phyloP scores from a whole-genome alignment of 192 early-diverging fungal genomes.

The Irineochytrium annulatum region DNA sequence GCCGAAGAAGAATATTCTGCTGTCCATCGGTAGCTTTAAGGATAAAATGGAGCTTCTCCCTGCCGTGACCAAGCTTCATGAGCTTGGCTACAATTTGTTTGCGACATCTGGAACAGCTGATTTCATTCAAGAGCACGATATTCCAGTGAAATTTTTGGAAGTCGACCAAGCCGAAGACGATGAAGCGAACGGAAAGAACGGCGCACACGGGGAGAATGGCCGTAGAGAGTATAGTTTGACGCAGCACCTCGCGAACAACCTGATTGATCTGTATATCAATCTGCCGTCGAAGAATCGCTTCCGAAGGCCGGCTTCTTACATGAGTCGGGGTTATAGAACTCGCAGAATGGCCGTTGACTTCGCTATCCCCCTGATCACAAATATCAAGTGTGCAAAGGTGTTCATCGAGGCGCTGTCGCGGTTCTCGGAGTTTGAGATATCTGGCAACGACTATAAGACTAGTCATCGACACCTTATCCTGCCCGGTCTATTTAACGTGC shows the following conservation, averaged over 20 bases:
- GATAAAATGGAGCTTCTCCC: conserved; percentile 96
- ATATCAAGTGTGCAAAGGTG: conserved; percentile 98
- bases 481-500: conserved; percentile 86
- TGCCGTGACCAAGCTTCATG: conserved; percentile 75
- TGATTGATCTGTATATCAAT: conserved; percentile 98
- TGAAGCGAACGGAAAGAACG: conserved; percentile 36
- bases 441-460: conserved; percentile 85
- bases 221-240: conserved; percentile 94
- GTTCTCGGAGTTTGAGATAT: conserved; percentile 65
- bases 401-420: conserved; percentile 94
- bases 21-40: conserved; percentile 98
- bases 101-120: conserved; percentile 96
- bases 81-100: conserved; percentile 88
- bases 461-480: conserved; percentile 77
- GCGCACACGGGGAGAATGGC: no score
- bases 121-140: conserved; percentile 91
- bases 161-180: conserved; percentile 57
- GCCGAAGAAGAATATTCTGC: conserved; percentile 92
- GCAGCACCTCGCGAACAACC: conserved; percentile 92
- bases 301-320: conserved; percentile 92
- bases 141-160: conserved; percentile 89
- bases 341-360: conserved; percentile 98
- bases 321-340: conserved; percentile 84
- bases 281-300: conserved; percentile 96
- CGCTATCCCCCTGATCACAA: conserved; percentile 94